Conservation (phyloP, 2,329 filamentous ascomycete genomes). For the Lecanosticta acicola region DNA sequence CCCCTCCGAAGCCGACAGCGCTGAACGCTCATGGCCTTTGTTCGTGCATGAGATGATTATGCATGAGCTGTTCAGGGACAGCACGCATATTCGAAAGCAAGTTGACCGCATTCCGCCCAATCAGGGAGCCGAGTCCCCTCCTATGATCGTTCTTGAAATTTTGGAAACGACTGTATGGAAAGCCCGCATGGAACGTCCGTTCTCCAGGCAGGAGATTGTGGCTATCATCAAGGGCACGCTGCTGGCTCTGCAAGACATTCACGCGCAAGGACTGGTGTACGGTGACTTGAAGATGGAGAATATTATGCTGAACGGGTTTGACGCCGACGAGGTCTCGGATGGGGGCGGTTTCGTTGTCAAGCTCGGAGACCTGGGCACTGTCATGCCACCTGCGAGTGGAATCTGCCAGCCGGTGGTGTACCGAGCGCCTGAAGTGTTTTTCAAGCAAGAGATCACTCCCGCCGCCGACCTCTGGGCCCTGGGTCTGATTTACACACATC, state of each 20-base stretch:
- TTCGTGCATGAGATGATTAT: constrained; percentile 30
- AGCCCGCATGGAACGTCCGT: constrained; percentile 24
- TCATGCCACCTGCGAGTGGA: constrained; percentile 24
- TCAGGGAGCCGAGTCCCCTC: constrained; percentile 10
- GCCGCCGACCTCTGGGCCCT: constrained; percentile 29
- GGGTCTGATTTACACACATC: constrained; percentile 26
- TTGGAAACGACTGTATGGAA: constrained; percentile 24
- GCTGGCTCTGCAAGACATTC: constrained; percentile 22
- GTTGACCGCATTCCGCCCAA: constrained; percentile 26
- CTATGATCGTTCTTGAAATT: constrained; percentile 27
- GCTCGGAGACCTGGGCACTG: constrained; percentile 27
- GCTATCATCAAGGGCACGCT: constrained; percentile 21
- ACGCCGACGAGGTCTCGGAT: constrained; percentile 9
- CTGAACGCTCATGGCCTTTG: constrained; percentile 16
- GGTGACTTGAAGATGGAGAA: constrained; percentile 30
- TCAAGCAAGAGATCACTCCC: constrained; percentile 24
- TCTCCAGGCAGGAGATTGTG: constrained; percentile 23
- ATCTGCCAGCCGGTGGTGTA: constrained; percentile 27
- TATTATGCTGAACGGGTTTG: constrained; percentile 27
- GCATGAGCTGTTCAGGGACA: constrained; percentile 28
- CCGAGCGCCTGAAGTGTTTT: constrained; percentile 28
- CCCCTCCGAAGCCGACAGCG: constrained; percentile 18
- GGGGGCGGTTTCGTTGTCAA: constrained; percentile 20
- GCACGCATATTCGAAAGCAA: constrained; percentile 20
- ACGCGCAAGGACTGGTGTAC: constrained; percentile 26